Evolutionary conservation across 768 basidiomycete species (phyloP), one percentile per base, ranked within the genome.

Genomic region (Suillus paluster): DNA sequence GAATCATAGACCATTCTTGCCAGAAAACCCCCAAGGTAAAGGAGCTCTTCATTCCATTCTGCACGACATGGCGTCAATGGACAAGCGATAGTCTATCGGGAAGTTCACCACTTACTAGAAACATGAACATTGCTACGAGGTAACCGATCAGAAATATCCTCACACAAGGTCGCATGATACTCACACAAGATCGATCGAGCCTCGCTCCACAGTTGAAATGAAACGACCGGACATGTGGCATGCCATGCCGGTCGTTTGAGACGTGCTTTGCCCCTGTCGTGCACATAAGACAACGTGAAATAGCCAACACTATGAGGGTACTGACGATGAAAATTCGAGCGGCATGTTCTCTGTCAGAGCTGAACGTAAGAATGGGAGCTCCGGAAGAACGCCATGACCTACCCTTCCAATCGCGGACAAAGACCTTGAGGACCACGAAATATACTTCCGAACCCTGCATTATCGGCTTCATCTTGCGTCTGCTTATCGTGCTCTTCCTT

Each of bases 41-140:
- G 80, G 10, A 98, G 81, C 69, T 97, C 96, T 64, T 84, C 84
- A 70, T 99, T 99, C 95, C 94, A 97, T n/a, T 87, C 91, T 91
- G 61, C 36, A 62, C 17, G 55, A 4, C 49, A 34, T 58, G 49
- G 56, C 11, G 45, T 21, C 17, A 4, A 46, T 17, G 1, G 1
- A 23, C 17, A 39, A 17, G 17, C 15, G 15, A 36, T 5, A 30
- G 27, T 50, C 23, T 21, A 1, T 11, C 50, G 12, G 10, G n/a
- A n/a, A n/a, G n/a, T n/a, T 21, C 23, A 49, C 5, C 23, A 73
- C 84, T 69, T 67, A 92, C 91, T 77, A 21, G 87, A 86, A 23
- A 93, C 91, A 70, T 91, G 87, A 21, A 89, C 86, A 73, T 97
- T 95, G 69, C 92, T 94, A 56, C 12, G 10, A 14, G 33, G 2